Base-by-base conservation (phyloP, 768 basidiomycete species). In the Agaricus subrufescens region DNA sequence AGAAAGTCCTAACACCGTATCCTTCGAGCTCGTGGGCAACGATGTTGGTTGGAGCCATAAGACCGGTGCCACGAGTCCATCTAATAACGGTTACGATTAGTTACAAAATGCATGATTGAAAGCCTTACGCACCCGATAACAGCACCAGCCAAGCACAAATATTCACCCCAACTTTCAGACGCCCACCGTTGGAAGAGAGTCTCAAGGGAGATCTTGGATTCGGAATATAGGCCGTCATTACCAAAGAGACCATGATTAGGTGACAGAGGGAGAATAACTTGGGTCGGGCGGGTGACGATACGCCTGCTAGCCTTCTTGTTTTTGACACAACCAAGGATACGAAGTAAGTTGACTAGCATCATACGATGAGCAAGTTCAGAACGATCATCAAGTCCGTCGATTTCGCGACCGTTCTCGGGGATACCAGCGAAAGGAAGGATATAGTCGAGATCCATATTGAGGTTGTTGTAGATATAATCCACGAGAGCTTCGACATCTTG, bases 141-240 rank as follows among this genome's bases (percentile, higher is more conserved):
- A 39, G 97, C 96, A 48, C 97, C 97, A 45, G 95, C 95, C 51
- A 99, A 82, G 73, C 97, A 97, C 31, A 99, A 82, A 69, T 99
- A 98, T 73, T 98, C 95, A 57, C 96, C 96, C 97, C 97, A 99
- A 70, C 91, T 94, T 71, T 99, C 97, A 1, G 96, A 95, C 53
- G 77, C 86, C 97, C 97, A 99, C 39, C 97, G 86, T 70, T 96
- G 91, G 88, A 99, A 99, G 15, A 99, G 78, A 0, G 96, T 98
- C 75, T 99, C 97, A 50, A 99, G 77, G 3, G 95, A 92, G 59
- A 98, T 95, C 82, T 99, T 98, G 9, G 94, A 96, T 73, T 99
- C 97, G 1, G 94, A 94, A 70, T 99, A 99, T 40, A 99, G 77
- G 54, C 97, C 96, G 65, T 98, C 97, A 65, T 95, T 97, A 27